Conservation (phyloP, 2,329 filamentous ascomycete genomes). For the Xylariaceae sp. region DNA sequence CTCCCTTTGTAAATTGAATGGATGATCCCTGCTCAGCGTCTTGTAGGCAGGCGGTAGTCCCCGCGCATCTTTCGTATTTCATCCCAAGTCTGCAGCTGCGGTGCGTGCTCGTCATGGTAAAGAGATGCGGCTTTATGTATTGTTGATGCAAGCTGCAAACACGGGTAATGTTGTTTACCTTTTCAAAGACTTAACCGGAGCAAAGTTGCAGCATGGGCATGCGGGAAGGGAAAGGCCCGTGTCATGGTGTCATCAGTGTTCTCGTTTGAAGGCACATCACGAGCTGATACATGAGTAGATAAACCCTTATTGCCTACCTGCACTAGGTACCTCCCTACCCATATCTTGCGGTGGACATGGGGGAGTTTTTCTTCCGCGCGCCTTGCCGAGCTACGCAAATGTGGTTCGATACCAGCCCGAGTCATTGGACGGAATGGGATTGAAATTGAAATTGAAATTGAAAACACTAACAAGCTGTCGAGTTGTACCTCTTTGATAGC, state of each 20-base stretch:
- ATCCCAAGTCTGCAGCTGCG: background rate
- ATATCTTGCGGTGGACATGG: background rate
- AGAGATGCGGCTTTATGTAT: background rate
- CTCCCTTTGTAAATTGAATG: background rate
- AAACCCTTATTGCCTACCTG: no score
- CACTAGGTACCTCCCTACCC: no score
- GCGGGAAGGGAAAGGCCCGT: slow-evolving; percentile 1
- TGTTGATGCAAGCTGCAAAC: background rate
- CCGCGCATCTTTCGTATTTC: background rate
- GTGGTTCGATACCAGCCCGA: slow-evolving; percentile 8
- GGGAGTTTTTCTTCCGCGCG: background rate
- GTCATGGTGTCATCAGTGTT: slow-evolving; percentile 16
- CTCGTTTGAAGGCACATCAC: background rate
- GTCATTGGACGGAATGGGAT: slow-evolving; percentile 2
- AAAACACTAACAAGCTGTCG: background rate
- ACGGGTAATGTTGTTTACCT: background rate
- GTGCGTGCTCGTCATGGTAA: background rate
- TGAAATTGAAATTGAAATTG: background rate
- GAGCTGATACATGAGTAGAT: no score
- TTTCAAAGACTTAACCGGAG: background rate
- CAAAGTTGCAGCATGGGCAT: background rate
- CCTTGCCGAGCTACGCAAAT: background rate
- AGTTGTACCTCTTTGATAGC: slow-evolving; percentile 6
- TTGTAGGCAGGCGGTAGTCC: background rate
- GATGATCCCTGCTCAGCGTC: background rate